Percentiles rank a stretch among this genome's conserved stretches.
These are phyloP conservation scores for Debaryomyces subglobosus DNA, from an alignment of 1,139 yeast genomes.

Conservation along the genomic window DNA sequence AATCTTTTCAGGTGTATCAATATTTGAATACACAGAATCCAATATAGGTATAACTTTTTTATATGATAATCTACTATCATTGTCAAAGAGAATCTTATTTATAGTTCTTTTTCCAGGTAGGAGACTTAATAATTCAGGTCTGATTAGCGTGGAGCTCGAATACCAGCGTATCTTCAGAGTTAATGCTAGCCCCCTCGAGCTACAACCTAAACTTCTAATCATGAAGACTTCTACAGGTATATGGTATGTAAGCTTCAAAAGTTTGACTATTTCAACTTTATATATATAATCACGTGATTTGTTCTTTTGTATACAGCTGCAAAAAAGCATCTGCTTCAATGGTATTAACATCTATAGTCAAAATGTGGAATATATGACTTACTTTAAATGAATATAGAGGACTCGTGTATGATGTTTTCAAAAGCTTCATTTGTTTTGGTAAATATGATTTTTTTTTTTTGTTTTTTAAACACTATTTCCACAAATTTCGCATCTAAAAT, in stretches of 20 bases:
- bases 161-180: background rate
- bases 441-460: too few relatives aligned
- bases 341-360: background rate
- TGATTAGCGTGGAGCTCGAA: constrained; percentile 6
- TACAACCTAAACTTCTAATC: background rate
- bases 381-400: too few relatives aligned
- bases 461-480: too few relatives aligned
- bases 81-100: constrained; percentile 64
- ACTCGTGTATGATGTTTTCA: too few relatives aligned
- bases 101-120: constrained; percentile 62
- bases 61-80: constrained; percentile 60
- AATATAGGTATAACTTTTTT: constrained; percentile 57
- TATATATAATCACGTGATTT: background rate
- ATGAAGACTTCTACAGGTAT: background rate
- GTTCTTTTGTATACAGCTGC: background rate
- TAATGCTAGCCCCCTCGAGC: background rate
- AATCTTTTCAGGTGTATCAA: constrained; percentile 40
- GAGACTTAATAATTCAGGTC: constrained; percentile 52
- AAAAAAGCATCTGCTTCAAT: background rate
- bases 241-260: background rate
- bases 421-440: too few relatives aligned
- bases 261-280: background rate
- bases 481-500: too few relatives aligned
- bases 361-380: background rate
- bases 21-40: constrained; percentile 48